phyloP scores from a whole-genome alignment of 2,329 filamentous ascomycete genomes.

The Chaetomiaceae sp. region DNA sequence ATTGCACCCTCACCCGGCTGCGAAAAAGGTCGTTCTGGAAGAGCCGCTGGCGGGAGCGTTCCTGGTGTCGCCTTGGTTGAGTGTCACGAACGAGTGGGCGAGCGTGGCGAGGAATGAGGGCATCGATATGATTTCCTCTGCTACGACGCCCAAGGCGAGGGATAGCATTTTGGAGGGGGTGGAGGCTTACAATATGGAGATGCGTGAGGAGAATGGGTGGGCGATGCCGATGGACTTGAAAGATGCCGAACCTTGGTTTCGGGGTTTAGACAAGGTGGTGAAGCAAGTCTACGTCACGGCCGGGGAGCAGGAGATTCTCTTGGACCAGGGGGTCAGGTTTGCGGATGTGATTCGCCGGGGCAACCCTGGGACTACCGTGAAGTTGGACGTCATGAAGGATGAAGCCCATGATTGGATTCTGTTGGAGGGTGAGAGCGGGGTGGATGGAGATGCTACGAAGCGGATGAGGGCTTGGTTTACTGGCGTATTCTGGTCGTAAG shows the following conservation, averaged over 20 bases:
- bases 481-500: conserved; percentile 12
- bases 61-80: conserved; percentile 34
- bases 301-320: conserved; percentile 32
- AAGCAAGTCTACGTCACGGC: conserved; percentile 32
- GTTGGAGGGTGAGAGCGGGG: conserved; percentile 27
- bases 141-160: conserved; percentile 12
- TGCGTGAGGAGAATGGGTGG: conserved; percentile 24
- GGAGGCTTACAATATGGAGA: conserved; percentile 16
- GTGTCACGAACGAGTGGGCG: conserved; percentile 16
- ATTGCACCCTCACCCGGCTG: conserved; percentile 30
- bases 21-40: conserved; percentile 23
- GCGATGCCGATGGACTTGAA: conserved; percentile 30
- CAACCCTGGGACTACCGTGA: conserved; percentile 27
- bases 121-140: conserved; percentile 34
- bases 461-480: conserved; percentile 33
- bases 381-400: conserved; percentile 28
- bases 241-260: conserved; percentile 28
- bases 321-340: conserved; percentile 30
- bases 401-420: conserved; percentile 36
- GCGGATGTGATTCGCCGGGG: conserved; percentile 24
- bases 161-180: conserved; percentile 15
- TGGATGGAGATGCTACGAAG: conserved; percentile 29
- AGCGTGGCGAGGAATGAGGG: conserved; percentile 29
- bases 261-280: conserved; percentile 24
- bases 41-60: conserved; percentile 33